Percentiles rank a stretch among this genome's conserved stretches.
phyloP scores from a whole-genome alignment of 2,329 filamentous ascomycete species.

The Sphaerulina vaccinii region DNA sequence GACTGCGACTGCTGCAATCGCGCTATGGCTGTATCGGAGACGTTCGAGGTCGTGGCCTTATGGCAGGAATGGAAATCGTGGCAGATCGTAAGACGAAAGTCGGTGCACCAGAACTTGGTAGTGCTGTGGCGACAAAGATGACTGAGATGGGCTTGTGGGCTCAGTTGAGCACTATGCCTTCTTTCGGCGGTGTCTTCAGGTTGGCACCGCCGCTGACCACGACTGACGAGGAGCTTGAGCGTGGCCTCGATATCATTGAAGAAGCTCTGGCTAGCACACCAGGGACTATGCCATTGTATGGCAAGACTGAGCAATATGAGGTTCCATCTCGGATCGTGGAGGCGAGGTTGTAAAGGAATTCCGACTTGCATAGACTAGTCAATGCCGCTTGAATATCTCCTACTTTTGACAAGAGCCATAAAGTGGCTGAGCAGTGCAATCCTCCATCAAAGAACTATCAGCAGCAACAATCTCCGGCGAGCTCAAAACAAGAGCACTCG shows the following conservation, averaged over 20 bases:
- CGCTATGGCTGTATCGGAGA: constrained; percentile 37
- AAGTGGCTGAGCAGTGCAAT: too few species aligned
- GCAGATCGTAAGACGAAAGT: constrained; percentile 28
- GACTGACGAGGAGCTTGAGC: constrained; percentile 38
- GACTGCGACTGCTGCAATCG: constrained; percentile 25
- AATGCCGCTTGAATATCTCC: too few species aligned
- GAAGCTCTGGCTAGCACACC: constrained; percentile 55
- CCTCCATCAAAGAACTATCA: too few species aligned
- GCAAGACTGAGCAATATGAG: not conserved
- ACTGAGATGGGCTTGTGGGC: constrained; percentile 31
- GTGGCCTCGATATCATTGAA: constrained; percentile 58
- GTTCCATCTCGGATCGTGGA: not conserved
- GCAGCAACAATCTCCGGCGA: too few species aligned
- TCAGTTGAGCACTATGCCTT: constrained; percentile 32
- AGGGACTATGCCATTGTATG: constrained; percentile 39
- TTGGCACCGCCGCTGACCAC: constrained; percentile 34
- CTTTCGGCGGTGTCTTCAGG: constrained; percentile 34
- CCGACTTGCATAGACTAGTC: too few species aligned
- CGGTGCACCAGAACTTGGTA: constrained; percentile 30
- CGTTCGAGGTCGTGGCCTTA: constrained; percentile 33
- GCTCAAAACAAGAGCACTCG: too few species aligned
- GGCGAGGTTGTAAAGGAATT: constrained; percentile 13
- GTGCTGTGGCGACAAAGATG: constrained; percentile 26
- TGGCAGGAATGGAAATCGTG: constrained; percentile 36
- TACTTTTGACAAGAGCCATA: too few species aligned